Evolutionary conservation across 306 rosid species (phyloP).

Genomic region (Canavalia gladiata): DNA sequence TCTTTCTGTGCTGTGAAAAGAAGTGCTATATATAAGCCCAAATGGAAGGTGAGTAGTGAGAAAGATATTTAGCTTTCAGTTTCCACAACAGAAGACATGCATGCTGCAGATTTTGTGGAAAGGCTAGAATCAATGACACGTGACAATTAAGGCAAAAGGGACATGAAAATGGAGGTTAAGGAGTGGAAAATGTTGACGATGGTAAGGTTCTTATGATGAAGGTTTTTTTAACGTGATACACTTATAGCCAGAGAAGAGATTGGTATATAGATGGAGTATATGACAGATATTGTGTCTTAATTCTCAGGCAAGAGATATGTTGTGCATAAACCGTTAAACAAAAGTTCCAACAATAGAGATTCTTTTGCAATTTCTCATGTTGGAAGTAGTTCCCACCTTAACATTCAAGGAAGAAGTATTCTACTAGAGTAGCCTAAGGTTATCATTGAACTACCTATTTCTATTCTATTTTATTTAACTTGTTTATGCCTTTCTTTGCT

Average conservation of each 20-base stretch:
- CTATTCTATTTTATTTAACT: not conserved
- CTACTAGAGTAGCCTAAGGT: not conserved
- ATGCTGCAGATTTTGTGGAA: constrained; percentile 18
- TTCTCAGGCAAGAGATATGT: constrained; percentile 43
- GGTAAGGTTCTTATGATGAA: constrained; percentile 15
- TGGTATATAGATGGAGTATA: not conserved
- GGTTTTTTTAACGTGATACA: constrained; percentile 15
- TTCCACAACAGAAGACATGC: not conserved
- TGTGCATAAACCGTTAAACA: not conserved
- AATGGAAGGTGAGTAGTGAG: not conserved
- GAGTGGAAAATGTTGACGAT: constrained; percentile 27
- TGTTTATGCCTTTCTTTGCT: constrained; percentile 1
- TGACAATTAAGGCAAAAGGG: not conserved
- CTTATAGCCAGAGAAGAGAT: not conserved
- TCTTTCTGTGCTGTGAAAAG: not conserved
- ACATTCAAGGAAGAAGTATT: constrained; percentile 46
- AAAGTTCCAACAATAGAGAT: constrained; percentile 25
- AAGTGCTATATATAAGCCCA: not conserved
- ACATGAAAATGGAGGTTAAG: constrained; percentile 39
- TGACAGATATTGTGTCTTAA: constrained; percentile 41
- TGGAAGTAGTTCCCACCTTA: constrained; percentile 45
- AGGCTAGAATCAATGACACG: not conserved
- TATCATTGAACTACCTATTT: not conserved
- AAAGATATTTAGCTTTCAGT: not conserved
- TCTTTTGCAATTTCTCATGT: constrained; percentile 31